These are phyloP conservation scores for Fusarium sp. DNA, from an alignment of 2,329 filamentous ascomycete genomes.

Conservation along the genomic window DNA sequence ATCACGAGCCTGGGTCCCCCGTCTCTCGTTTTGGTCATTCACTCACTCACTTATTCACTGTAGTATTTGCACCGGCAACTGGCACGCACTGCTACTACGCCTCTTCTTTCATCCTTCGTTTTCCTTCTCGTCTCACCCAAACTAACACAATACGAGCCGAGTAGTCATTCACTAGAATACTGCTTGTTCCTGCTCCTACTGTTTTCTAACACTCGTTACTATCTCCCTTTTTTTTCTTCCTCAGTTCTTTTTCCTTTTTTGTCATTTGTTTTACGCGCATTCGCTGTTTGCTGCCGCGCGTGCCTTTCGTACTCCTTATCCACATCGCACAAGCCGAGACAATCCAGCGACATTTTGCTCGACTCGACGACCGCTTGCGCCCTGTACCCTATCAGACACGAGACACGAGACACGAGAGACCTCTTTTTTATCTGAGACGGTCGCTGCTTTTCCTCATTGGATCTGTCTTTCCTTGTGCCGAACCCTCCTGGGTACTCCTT, in stretches of 20 bases:
- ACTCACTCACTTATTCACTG: background rate
- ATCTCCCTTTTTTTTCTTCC: background rate
- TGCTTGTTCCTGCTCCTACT: constrained; percentile 16
- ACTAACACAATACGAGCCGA: constrained; percentile 11
- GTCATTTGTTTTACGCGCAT: constrained; percentile 3
- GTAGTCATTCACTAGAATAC: constrained; percentile 22
- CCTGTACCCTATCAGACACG: constrained; percentile 6
- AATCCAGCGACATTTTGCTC: constrained; percentile 27
- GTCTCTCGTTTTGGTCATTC: constrained; percentile 7
- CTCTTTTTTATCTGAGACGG: constrained; percentile 29
- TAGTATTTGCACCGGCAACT: background rate
- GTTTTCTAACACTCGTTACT: constrained; percentile 30
- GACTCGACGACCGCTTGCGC: constrained; percentile 16
- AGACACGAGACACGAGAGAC: constrained; percentile 12
- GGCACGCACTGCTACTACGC: background rate
- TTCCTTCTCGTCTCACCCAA: constrained; percentile 20
- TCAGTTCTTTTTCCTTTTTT: background rate
- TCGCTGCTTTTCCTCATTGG: constrained; percentile 33
- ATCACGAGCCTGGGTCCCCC: constrained; percentile 12
- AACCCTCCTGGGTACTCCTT: constrained; percentile 28
- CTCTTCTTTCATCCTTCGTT: constrained; percentile 27
- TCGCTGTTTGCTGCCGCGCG: constrained; percentile 23
- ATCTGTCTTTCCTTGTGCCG: constrained; percentile 21
- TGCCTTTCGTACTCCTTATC: constrained; percentile 26
- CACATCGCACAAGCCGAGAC: constrained; percentile 30